Evolutionary conservation across 495 filamentous ascomycete genomes (phyloP), one percentile per base, ranked within the genome.

Genomic region (Penicillium odoratum): DNA sequence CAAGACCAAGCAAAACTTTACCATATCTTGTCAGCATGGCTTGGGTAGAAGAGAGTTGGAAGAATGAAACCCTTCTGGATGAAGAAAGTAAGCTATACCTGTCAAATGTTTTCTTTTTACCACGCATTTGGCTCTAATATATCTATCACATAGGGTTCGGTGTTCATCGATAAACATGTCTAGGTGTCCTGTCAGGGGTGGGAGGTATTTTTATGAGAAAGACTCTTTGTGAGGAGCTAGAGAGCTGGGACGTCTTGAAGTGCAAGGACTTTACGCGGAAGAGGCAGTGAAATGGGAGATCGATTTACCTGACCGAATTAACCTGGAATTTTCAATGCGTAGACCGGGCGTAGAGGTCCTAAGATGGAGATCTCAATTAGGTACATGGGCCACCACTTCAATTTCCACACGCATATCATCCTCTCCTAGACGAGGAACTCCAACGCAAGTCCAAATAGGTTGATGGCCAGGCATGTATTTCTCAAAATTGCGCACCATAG

Each of bases 21-120:
- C 91, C 93, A 1, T 79, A 92, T 62, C 71, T 96, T 26, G 88
- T 97, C 11, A 83, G 73, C 2, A 60, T 75, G 26, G 75, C 78
- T 18, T 98, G 94, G 94, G 74, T 97, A 1, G 79, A 85, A 49
- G 83, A 91, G 56, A 88, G 89, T 63, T 95, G 93, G 90, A 73
- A 74, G 56, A 87, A 91, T 70, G 79, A 79, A 55, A 96, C 93
- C 7, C 59, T 89, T 45, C 64, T 98, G 52, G 92, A 97, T 67
- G 94, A 97, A 81, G 90, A 92, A 49, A 62, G 51, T 53, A 53
- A 7, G 34, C 25, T 9, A 28, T 11, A 7, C 21, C 21, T 21
- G 21, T 21, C 21, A 21, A 21, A 21, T 21, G 10, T 5, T 3
- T 33, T 49, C 3, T 33, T 36, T 36, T 36, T 9, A 36, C 13